Percentiles rank a stretch among this genome's conserved stretches.
Evolutionary conservation across 495 filamentous ascomycete species (phyloP).

Genomic region (Xylaria bambusicola): DNA sequence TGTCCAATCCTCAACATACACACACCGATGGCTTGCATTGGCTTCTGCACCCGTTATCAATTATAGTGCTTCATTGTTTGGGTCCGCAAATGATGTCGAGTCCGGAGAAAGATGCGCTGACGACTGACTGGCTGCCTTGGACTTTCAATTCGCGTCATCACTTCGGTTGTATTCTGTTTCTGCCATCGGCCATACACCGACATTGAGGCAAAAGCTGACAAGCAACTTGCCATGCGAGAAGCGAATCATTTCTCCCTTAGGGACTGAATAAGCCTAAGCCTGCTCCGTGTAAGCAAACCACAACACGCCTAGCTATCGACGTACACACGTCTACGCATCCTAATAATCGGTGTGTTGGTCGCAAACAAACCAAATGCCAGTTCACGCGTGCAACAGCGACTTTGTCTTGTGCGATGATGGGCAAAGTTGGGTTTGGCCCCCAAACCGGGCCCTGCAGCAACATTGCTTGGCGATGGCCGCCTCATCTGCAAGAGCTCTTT

Average conservation of each 20-base stretch:
- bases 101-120: background rate
- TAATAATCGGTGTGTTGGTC: constrained; percentile 6
- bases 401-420: background rate
- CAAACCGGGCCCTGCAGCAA: constrained; percentile 17
- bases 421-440: background rate
- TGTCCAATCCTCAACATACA: background rate
- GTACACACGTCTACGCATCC: no score
- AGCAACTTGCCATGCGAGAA: background rate
- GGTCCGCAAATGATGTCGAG: background rate
- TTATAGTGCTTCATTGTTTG: background rate
- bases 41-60: background rate
- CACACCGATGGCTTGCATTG: background rate
- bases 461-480: constrained; percentile 5
- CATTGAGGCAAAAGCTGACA: constrained; percentile 16
- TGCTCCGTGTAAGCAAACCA: background rate
- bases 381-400: constrained; percentile 11
- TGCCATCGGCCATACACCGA: background rate
- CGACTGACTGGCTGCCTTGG: constrained; percentile 2
- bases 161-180: background rate
- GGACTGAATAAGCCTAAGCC: background rate
- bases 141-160: background rate
- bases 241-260: background rate
- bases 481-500: constrained; percentile 8
- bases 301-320: no score
- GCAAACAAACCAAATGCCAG: constrained; percentile 10